Evolutionary conservation across 768 basidiomycete genomes (phyloP).

Genomic region (Exidia glandulosa): DNA sequence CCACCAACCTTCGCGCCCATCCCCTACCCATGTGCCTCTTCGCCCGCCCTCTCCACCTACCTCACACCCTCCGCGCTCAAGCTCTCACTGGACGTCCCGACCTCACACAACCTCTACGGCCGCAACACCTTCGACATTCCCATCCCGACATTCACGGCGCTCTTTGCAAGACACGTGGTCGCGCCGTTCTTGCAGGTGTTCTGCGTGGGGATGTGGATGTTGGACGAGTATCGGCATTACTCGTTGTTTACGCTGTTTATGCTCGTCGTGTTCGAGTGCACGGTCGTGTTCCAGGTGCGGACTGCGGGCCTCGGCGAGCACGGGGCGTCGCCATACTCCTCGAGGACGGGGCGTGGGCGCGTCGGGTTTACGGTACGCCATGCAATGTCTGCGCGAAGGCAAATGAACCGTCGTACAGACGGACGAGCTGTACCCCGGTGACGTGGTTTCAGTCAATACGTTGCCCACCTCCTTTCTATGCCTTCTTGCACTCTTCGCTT

Average conservation of each 20-base stretch:
- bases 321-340: too few species aligned
- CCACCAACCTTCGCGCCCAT: conserved; percentile 64
- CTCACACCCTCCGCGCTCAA: conserved; percentile 27
- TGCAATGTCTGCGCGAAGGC: conserved; percentile 67
- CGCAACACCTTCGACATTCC: conserved; percentile 96
- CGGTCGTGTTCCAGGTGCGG: conserved; percentile 93
- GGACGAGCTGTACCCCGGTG: conserved; percentile 83
- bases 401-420: conserved; percentile 76
- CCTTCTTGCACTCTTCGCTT: too few species aligned
- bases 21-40: conserved; percentile 73
- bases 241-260: conserved; percentile 96
- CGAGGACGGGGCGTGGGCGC: too few species aligned
- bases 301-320: not conserved
- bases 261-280: conserved; percentile 97
- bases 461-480: too few species aligned
- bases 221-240: conserved; percentile 99
- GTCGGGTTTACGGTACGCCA: conserved; percentile 83
- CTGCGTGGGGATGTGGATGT: conserved; percentile 92
- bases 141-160: conserved; percentile 83
- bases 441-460: conserved; percentile 76
- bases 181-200: conserved; percentile 99
- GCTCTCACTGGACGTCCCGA: conserved; percentile 26
- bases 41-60: conserved; percentile 61
- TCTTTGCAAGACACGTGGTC: conserved; percentile 92
- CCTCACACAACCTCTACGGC: conserved; percentile 62